phyloP scores from a whole-genome alignment of 495 filamentous ascomycete genomes.

The Neurospora cerealis region DNA sequence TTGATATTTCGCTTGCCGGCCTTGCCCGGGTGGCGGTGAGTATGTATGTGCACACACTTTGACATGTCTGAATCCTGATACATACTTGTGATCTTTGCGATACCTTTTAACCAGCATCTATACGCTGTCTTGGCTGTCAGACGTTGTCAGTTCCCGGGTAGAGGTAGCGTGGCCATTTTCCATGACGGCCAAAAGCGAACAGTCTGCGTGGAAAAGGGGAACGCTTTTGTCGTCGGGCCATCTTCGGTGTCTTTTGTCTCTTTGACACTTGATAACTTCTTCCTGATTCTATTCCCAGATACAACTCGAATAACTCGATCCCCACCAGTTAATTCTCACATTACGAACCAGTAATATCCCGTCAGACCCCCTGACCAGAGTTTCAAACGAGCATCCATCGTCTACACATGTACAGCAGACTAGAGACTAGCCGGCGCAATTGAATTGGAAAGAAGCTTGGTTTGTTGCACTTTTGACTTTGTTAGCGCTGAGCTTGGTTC shows the following conservation, averaged over 20 bases:
- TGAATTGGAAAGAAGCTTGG: neutral
- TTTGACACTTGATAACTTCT: neutral
- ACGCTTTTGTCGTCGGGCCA: neutral
- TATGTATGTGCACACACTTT: neutral
- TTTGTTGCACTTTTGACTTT: neutral
- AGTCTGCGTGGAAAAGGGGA: neutral
- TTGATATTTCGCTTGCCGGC: neutral
- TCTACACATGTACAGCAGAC: neutral
- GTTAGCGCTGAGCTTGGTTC: neutral
- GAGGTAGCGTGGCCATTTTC: neutral
- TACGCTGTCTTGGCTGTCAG: neutral
- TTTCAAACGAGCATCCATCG: neutral
- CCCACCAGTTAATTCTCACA: neutral
- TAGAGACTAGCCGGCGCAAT: neutral
- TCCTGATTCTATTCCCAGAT: neutral
- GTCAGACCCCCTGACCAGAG: neutral
- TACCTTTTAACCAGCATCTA: neutral
- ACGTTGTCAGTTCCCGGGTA: neutral
- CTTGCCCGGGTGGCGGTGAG: neutral
- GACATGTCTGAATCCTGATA: neutral
- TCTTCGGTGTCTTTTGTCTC: neutral
- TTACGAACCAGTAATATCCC: neutral
- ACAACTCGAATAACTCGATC: neutral
- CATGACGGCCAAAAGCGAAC: neutral
- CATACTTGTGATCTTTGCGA: neutral